These are phyloP conservation scores for Chaetomium fimeti DNA, from an alignment of 495 filamentous ascomycete species.

Conservation along the genomic window DNA sequence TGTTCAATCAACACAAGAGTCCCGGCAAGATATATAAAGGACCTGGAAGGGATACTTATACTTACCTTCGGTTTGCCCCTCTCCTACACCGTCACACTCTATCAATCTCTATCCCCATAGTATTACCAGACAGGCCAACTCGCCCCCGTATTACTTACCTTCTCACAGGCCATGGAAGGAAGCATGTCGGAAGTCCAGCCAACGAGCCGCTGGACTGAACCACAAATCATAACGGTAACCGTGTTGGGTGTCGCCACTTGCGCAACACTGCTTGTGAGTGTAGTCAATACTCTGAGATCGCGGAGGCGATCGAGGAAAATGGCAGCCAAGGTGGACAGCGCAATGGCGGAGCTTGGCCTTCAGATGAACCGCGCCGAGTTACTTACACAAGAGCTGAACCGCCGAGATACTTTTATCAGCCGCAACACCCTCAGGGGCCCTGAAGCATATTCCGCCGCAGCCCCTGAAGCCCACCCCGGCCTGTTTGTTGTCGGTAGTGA, in stretches of 20 bases:
- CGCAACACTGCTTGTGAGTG: not conserved
- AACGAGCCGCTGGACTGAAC: not conserved
- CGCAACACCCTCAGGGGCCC: not conserved
- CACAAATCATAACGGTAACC: not conserved
- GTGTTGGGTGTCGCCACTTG: not conserved
- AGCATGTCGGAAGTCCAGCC: not conserved
- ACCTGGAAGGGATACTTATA: not conserved
- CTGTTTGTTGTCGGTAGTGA: not conserved
- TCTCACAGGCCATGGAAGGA: no score
- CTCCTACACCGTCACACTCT: not conserved
- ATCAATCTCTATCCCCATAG: not conserved
- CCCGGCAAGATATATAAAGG: not conserved
- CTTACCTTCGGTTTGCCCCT: not conserved
- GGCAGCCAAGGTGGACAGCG: not conserved
- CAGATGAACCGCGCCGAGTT: not conserved
- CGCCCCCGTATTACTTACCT: no score
- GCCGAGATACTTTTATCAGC: not conserved
- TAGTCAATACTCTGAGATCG: not conserved
- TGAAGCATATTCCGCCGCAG: not conserved
- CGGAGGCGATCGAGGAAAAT: not conserved
- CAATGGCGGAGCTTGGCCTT: slow-evolving; percentile 3
- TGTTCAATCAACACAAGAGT: not conserved
- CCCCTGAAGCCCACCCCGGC: not conserved
- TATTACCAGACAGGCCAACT: no score
- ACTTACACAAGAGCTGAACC: not conserved